Evolutionary conservation across 2,329 filamentous ascomycete genomes (phyloP).

Genomic region (Stemphylium beticola): DNA sequence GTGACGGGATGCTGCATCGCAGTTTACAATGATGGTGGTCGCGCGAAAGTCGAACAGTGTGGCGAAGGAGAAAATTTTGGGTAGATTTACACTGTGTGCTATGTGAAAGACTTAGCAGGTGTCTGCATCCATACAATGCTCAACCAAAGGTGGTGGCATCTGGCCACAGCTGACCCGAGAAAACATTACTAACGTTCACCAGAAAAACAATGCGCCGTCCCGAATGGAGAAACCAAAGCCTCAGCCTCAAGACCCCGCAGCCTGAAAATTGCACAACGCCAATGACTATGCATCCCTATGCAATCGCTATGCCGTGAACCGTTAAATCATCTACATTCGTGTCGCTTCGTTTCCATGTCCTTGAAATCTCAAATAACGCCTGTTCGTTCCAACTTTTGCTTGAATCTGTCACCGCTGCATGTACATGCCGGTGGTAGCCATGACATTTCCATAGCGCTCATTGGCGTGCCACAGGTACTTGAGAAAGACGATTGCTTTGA

Average conservation of each 20-base stretch:
- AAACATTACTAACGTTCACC: no score
- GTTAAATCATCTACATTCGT: slow-evolving; percentile 10
- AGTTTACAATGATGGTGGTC: not conserved
- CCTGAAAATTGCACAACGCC: slow-evolving; percentile 5
- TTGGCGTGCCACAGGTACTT: slow-evolving; percentile 31
- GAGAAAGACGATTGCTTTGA: slow-evolving; percentile 34
- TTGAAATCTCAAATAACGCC: not conserved
- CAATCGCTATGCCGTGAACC: slow-evolving; percentile 1
- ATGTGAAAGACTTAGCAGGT: not conserved
- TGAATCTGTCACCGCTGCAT: slow-evolving; percentile 26
- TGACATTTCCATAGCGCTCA: slow-evolving; percentile 34
- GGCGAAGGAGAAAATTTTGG: not conserved
- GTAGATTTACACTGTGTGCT: not conserved
- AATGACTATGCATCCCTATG: slow-evolving; percentile 5
- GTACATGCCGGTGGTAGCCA: slow-evolving; percentile 35
- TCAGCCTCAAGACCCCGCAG: not conserved
- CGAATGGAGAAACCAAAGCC: no score
- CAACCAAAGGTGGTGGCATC: not conserved
- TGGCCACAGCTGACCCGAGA: not conserved
- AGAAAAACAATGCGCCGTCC: no score
- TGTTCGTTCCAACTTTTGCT: not conserved
- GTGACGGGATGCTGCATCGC: not conserved
- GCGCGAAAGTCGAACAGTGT: not conserved
- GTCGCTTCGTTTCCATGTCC: not conserved
- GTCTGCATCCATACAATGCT: not conserved